phyloP scores from a whole-genome alignment of 2,329 filamentous ascomycete genomes.

The Waltergamsia citrina region DNA sequence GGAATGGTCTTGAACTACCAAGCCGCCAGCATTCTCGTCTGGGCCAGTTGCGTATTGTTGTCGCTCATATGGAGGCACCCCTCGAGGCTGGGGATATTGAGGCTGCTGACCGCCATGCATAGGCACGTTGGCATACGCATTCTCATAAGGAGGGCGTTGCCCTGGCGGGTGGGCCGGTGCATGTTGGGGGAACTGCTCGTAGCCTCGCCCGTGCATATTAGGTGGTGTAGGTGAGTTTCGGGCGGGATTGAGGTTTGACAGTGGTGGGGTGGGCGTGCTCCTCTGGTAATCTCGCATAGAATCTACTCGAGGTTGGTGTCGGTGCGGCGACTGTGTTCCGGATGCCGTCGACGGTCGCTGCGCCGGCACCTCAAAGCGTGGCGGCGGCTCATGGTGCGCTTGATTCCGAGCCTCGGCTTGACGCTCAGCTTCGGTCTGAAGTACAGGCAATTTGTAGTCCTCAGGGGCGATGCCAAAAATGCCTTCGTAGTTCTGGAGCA shows the following conservation, averaged over 20 bases:
- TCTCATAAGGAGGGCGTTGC: conserved; percentile 35
- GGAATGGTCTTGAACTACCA: conserved; percentile 23
- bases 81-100: not conserved
- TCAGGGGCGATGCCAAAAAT: conserved; percentile 72
- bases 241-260: conserved; percentile 17
- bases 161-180: conserved; percentile 1
- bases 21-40: conserved; percentile 14
- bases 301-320: conserved; percentile 28
- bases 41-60: conserved; percentile 19
- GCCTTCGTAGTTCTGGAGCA: conserved; percentile 79
- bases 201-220: conserved; percentile 18
- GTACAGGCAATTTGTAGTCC: conserved; percentile 47
- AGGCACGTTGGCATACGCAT: conserved; percentile 19
- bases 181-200: conserved; percentile 30
- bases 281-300: conserved; percentile 17
- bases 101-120: conserved; percentile 1
- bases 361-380: conserved; percentile 23
- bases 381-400: conserved; percentile 14
- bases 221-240: conserved; percentile 36
- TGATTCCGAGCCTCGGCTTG: conserved; percentile 9
- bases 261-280: conserved; percentile 38
- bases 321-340: conserved; percentile 40
- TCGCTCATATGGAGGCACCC: conserved; percentile 3
- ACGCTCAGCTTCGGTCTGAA: conserved; percentile 25
- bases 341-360: conserved; percentile 39